phyloP scores from a whole-genome alignment of 495 filamentous ascomycete genomes.

The Schizothecium vesticola region DNA sequence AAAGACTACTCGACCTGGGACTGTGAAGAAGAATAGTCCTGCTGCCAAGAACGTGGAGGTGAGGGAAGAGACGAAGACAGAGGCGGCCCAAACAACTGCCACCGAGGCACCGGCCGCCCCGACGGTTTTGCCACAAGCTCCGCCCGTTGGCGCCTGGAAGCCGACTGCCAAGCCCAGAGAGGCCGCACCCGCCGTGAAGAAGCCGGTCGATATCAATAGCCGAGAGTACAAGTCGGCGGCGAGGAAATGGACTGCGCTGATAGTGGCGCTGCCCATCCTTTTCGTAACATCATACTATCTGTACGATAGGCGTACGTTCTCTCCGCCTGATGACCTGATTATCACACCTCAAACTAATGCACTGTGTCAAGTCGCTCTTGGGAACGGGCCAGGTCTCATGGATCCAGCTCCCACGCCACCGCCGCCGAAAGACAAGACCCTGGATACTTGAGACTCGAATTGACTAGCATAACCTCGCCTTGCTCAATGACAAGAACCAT shows the following conservation, averaged over 20 bases:
- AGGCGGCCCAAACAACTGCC: not conserved
- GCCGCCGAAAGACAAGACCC: not conserved
- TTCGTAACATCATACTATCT: constrained; percentile 42
- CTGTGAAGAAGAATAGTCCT: too few relatives aligned
- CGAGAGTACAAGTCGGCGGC: constrained; percentile 37
- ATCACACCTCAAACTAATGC: not conserved
- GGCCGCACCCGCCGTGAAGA: not conserved
- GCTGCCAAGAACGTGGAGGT: too few relatives aligned
- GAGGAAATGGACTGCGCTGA: constrained; percentile 33
- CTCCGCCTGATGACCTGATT: not conserved
- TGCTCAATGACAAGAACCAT: not conserved
- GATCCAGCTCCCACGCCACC: not conserved
- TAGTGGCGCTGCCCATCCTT: constrained; percentile 42
- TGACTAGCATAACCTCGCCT: not conserved
- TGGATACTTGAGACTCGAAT: not conserved
- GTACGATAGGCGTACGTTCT: constrained; percentile 36
- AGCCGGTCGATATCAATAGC: constrained; percentile 28
- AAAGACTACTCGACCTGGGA: not conserved
- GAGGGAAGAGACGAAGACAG: too few relatives aligned
- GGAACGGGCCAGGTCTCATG: constrained; percentile 13
- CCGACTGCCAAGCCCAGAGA: not conserved
- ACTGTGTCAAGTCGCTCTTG: constrained; percentile 19
- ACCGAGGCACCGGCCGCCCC: not conserved
- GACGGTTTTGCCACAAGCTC: not conserved
- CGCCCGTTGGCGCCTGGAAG: not conserved